Percentiles rank a stretch among this genome's conserved stretches.
These are phyloP conservation scores for Piromyces finnis DNA, from an alignment of 192 early-diverging fungal genomes.

Conservation along the genomic window DNA sequence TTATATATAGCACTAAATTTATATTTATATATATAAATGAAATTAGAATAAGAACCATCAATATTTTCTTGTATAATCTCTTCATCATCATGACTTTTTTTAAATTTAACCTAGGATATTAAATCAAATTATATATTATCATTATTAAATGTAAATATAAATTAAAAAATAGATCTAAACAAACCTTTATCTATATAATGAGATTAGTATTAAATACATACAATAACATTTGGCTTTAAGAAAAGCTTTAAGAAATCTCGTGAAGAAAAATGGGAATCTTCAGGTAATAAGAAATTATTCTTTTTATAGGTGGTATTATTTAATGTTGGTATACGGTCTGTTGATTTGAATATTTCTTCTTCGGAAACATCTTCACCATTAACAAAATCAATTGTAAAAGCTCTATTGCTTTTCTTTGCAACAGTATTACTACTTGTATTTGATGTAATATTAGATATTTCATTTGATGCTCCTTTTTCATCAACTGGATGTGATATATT, in stretches of 20 bases:
- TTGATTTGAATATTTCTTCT: slow-evolving; percentile 49
- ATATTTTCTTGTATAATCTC: not conserved
- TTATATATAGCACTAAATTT: too few species aligned
- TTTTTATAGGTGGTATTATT: slow-evolving; percentile 11
- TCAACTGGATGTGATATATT: too few species aligned
- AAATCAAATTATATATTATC: too few species aligned
- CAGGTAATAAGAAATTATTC: slow-evolving; percentile 51
- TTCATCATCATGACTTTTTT: slow-evolving; percentile 2
- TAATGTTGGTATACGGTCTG: slow-evolving; percentile 29
- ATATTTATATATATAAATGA: too few species aligned
- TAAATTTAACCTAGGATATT: slow-evolving; percentile 10
- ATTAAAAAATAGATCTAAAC: too few species aligned
- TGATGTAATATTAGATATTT: too few species aligned
- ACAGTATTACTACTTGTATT: too few species aligned
- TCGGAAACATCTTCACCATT: slow-evolving; percentile 35
- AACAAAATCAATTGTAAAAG: slow-evolving; percentile 39
- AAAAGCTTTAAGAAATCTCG: slow-evolving; percentile 41
- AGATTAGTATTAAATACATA: too few species aligned
- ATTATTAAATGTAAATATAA: too few species aligned
- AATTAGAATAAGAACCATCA: too few species aligned
- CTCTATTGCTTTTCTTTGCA: not conserved
- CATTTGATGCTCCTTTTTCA: too few species aligned
- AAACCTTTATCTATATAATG: too few species aligned
- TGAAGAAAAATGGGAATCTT: slow-evolving; percentile 60
- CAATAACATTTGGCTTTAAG: slow-evolving; percentile 16